A percentile compares a stretch with the other conserved stretches of the same genome.
Evolutionary conservation across 306 rosid genomes (phyloP).

Genomic region (Citrullus colocynthis): DNA sequence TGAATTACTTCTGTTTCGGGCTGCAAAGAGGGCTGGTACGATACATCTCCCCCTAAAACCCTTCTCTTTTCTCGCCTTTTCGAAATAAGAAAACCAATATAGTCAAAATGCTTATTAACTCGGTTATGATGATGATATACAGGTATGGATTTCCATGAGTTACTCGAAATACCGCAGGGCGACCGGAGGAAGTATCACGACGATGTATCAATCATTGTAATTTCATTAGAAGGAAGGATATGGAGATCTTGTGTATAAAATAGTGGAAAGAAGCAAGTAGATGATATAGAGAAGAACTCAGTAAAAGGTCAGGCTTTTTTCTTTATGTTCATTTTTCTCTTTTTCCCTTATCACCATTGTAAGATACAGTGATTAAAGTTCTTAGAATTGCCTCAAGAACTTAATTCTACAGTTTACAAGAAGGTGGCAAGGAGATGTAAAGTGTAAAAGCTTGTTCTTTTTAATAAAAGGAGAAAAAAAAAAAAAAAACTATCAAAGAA

Average conservation of each 20-base stretch:
- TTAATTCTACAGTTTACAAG: conserved; percentile 35
- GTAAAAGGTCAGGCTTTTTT: conserved; percentile 38
- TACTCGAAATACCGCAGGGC: conserved; percentile 93
- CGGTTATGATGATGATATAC: conserved; percentile 12
- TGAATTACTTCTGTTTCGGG: conserved; percentile 87
- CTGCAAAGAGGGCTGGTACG: conserved; percentile 90
- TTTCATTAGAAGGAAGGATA: conserved; percentile 94
- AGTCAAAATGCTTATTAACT: background rate
- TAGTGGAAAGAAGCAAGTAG: conserved; percentile 11
- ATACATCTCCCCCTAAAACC: background rate
- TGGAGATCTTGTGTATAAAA: conserved; percentile 92
- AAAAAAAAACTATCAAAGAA: background rate
- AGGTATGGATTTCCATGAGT: conserved; percentile 92
- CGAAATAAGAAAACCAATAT: background rate
- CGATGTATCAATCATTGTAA: conserved; percentile 90
- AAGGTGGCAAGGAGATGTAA: conserved; percentile 59
- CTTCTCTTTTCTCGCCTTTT: background rate
- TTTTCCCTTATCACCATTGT: conserved; percentile 37
- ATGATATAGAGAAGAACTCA: conserved; percentile 23
- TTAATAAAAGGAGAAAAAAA: conserved; percentile 31
- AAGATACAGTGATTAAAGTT: conserved; percentile 27
- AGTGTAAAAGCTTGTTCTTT: conserved; percentile 62
- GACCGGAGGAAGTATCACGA: conserved; percentile 94
- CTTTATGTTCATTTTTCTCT: conserved; percentile 21
- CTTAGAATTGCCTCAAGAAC: conserved; percentile 22